Evolutionary conservation across 108 stramenopile species (phyloP), one percentile per base, ranked within the genome.

Genomic region (Cyclotella distinguenda): DNA sequence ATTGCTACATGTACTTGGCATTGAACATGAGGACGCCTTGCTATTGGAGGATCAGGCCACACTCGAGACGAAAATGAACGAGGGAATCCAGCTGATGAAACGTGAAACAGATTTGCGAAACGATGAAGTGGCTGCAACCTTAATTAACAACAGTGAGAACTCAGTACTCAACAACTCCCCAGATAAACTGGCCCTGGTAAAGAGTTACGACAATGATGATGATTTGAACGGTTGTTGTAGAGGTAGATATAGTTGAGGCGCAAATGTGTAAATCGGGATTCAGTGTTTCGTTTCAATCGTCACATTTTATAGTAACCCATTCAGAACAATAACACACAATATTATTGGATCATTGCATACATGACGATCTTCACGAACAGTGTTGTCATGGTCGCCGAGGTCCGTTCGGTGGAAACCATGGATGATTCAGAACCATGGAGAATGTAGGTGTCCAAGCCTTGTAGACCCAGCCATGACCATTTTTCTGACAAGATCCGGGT

Each of bases 11-110:
- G 39, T 66, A 30, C 31, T 85, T 11, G 80, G 84, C 1, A 66
- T 85, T 44, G 84, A 85, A 13, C 84, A 85, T 47, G 80, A 85
- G 56, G 84, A 85, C 72, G 67, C 77, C 22, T 34, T 85, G 22
- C 57, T 81, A 23, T 49, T 82, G 8, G 65, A 75, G 32, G 81
- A 79, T 44, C 40, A 55, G 44, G 84, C 80, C 27, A 75, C 71
- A 18, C 48, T 83, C 11, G 79, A 83, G 12, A 40, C 56, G 21
- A 80, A 79, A 51, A 76, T 70, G 5, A 83, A 83, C 16, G 82
- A 83, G 60, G 82, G 82, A 10, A 83, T 80, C 22, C 76, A 66
- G 44, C 47, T 83, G 32, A 57, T 83, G 46, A 64, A 61, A 42
- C 70, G 82, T 15, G 71, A 78, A 42, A 66, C 58, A 2, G 77